Conservation (phyloP, 2,329 filamentous ascomycete species). For the Sarocladiaceae sp. region DNA sequence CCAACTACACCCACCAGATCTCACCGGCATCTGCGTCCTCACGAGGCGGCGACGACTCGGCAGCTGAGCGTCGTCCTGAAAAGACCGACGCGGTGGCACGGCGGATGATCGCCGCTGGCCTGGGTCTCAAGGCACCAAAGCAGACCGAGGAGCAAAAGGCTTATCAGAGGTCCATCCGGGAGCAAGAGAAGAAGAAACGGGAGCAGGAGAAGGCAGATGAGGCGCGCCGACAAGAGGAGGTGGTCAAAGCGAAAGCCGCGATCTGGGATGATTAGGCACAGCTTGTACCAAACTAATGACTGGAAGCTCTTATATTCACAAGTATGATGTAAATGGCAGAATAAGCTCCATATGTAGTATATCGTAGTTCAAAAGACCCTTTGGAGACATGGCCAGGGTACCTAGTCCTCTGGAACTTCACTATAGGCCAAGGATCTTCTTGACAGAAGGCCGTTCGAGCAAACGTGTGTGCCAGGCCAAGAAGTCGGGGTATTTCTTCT, state of each 20-base stretch:
- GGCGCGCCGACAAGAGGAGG: conserved; percentile 53
- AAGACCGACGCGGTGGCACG: conserved; percentile 91
- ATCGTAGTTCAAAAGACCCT: too few species aligned
- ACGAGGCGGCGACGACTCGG: conserved; percentile 13
- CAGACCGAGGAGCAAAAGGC: conserved; percentile 83
- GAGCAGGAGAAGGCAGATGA: conserved; percentile 66
- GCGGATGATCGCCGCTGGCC: conserved; percentile 79
- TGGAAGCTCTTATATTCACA: not conserved
- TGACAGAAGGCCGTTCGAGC: conserved; percentile 22
- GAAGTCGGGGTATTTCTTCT: conserved; percentile 28
- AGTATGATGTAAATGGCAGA: too few species aligned
- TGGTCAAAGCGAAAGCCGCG: conserved; percentile 71
- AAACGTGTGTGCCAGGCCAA: conserved; percentile 27
- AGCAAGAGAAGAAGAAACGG: conserved; percentile 74
- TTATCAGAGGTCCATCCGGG: conserved; percentile 74
- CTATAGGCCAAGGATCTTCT: conserved; percentile 18
- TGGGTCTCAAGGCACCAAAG: conserved; percentile 75
- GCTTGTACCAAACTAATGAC: too few species aligned
- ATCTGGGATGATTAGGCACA: conserved; percentile 70
- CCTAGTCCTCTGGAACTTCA: conserved; percentile 5
- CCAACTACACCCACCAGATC: conserved; percentile 25
- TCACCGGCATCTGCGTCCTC: conserved; percentile 15
- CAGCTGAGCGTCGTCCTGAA: conserved; percentile 53
- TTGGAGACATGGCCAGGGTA: too few species aligned
- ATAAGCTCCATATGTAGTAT: too few species aligned